phyloP scores from a whole-genome alignment of 1,284 basidiomycete genomes.

The Pseudozyma hubeiensis region DNA sequence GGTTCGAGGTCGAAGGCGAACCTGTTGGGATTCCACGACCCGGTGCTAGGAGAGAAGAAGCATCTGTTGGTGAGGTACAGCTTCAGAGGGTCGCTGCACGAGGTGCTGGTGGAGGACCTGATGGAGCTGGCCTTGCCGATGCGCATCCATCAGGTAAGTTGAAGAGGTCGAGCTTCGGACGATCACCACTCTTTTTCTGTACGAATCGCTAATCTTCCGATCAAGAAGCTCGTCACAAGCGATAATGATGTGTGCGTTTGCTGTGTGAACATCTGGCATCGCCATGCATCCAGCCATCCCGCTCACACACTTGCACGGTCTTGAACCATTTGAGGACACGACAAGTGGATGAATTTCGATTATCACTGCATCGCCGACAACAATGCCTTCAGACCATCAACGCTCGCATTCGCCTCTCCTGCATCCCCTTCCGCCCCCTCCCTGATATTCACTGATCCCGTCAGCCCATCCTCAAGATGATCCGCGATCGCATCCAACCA shows the following conservation, averaged over 20 bases:
- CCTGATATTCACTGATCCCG: neutral
- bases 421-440: neutral
- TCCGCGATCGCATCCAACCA: constrained; percentile 3
- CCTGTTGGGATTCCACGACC: constrained; percentile 81
- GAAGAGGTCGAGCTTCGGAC: neutral
- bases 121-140: constrained; percentile 80
- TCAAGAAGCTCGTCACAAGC: too few relatives aligned
- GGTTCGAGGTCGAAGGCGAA: constrained; percentile 77
- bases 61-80: constrained; percentile 78
- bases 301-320: too few relatives aligned
- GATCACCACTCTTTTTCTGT: too few relatives aligned
- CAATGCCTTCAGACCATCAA: neutral
- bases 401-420: neutral
- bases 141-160: constrained; percentile 46
- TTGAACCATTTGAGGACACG: too few relatives aligned
- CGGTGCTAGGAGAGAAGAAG: constrained; percentile 77
- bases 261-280: too few relatives aligned
- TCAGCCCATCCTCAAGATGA: neutral
- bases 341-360: too few relatives aligned
- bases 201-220: too few relatives aligned
- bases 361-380: constrained; percentile 5
- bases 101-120: constrained; percentile 80
- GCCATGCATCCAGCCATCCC: too few relatives aligned
- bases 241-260: too few relatives aligned
- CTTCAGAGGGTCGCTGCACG: constrained; percentile 80